phyloP scores from a whole-genome alignment of 768 basidiomycete genomes.

The Dictyophora rubrovolvata region DNA sequence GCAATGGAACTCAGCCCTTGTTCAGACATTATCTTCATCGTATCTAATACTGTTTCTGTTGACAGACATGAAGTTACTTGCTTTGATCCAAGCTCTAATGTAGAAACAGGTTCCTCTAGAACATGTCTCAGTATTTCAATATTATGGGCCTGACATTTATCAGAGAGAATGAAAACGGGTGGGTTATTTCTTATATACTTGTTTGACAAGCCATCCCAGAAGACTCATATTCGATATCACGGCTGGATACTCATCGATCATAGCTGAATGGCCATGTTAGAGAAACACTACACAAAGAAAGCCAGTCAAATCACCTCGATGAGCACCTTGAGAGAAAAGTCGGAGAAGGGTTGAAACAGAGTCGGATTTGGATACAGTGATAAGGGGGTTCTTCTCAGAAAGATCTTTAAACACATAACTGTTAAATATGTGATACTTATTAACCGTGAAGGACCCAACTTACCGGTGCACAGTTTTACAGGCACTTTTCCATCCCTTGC shows the following conservation, averaged over 20 bases:
- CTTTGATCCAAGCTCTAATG: slow-evolving; percentile 7
- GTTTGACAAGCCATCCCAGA: slow-evolving; percentile 12
- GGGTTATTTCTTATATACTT: slow-evolving; percentile 2
- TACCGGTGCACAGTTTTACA: slow-evolving; percentile 70
- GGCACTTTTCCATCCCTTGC: slow-evolving; percentile 54
- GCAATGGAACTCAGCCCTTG: slow-evolving; percentile 78
- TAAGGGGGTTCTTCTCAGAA: slow-evolving; percentile 76
- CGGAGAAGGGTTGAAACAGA: slow-evolving; percentile 52
- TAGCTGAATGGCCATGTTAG: slow-evolving; percentile 30
- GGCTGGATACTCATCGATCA: slow-evolving; percentile 41
- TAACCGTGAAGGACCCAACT: slow-evolving; percentile 19
- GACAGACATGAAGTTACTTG: slow-evolving; percentile 57
- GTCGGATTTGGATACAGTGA: slow-evolving; percentile 51
- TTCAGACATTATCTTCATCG: slow-evolving; percentile 80
- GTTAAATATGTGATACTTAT: not conserved
- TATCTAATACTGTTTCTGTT: slow-evolving; percentile 57
- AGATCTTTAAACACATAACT: slow-evolving; percentile 38
- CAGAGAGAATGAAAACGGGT: not conserved
- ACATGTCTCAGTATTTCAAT: slow-evolving; percentile 43
- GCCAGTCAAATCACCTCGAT: slow-evolving; percentile 45
- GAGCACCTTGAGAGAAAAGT: slow-evolving; percentile 60
- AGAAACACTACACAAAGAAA: not conserved
- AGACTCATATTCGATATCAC: slow-evolving; percentile 53
- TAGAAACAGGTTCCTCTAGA: slow-evolving; percentile 49
- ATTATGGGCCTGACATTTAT: slow-evolving; percentile 22